A percentile compares a stretch with the other conserved stretches of the same genome.
Conservation (phyloP, 257 asterid species). For the Ligustrum vulgare region DNA sequence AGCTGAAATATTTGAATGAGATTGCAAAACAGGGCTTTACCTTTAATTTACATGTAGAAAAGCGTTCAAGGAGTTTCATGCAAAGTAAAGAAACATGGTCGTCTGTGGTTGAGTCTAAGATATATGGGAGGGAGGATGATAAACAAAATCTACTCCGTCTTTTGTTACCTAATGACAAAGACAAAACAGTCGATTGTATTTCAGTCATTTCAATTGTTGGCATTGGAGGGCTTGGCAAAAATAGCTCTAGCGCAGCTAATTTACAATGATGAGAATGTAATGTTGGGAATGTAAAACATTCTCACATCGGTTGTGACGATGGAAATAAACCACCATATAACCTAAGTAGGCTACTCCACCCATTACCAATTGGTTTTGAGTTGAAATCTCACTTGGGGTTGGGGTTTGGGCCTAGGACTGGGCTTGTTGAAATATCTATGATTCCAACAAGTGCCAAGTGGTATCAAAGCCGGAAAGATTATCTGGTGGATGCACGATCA, state of each 20-base stretch:
- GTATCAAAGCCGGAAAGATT: too few species aligned
- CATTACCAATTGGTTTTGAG: too few species aligned
- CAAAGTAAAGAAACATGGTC: neutral
- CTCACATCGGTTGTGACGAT: too few species aligned
- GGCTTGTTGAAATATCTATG: too few species aligned
- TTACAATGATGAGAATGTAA: slow-evolving; percentile 28
- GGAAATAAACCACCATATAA: too few species aligned
- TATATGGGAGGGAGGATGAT: neutral
- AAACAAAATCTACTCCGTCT: neutral
- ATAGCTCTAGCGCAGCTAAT: slow-evolving; percentile 28
- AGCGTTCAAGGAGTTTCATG: neutral
- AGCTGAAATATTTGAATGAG: slow-evolving; percentile 1
- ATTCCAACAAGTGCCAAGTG: too few species aligned
- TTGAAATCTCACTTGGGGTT: too few species aligned
- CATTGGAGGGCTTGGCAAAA: slow-evolving; percentile 36
- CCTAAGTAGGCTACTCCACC: too few species aligned
- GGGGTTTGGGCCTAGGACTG: too few species aligned
- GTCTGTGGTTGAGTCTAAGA: neutral
- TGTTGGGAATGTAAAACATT: too few species aligned
- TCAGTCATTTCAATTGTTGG: slow-evolving; percentile 25
- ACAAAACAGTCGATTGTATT: neutral
- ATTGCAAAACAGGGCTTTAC: neutral
- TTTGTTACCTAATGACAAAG: neutral
- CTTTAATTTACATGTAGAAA: neutral
- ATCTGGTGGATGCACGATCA: too few species aligned